These are phyloP conservation scores for Boletus coccyginus DNA, from an alignment of 768 basidiomycete species.

Conservation along the genomic window DNA sequence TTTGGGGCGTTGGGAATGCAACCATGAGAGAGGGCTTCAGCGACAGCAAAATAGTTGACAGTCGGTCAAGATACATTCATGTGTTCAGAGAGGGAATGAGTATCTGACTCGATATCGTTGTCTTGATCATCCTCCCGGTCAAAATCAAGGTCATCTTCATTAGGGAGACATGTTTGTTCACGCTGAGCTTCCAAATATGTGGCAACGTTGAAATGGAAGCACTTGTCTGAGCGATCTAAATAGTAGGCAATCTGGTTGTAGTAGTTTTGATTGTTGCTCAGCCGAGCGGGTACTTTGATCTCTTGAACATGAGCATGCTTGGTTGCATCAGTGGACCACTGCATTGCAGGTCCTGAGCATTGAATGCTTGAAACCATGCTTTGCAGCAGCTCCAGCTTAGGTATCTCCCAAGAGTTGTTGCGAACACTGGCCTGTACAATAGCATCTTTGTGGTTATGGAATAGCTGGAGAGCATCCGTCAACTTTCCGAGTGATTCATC, in stretches of 20 bases:
- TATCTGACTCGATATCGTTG: neutral
- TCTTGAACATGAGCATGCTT: neutral
- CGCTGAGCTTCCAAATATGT: neutral
- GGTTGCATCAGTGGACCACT: neutral
- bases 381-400: slow-evolving; percentile 1
- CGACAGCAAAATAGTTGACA: neutral
- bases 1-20: neutral
- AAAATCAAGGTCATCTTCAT: neutral
- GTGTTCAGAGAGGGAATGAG: neutral
- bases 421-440: slow-evolving; percentile 24
- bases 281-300: neutral
- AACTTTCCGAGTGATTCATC: neutral
- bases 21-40: neutral
- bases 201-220: neutral
- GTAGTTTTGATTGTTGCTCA: neutral
- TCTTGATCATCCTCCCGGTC: neutral
- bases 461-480: slow-evolving; percentile 23
- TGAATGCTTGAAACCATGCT: neutral
- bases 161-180: neutral
- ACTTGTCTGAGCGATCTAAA: neutral
- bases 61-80: neutral
- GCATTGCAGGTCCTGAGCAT: neutral
- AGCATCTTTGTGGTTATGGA: slow-evolving; percentile 37
- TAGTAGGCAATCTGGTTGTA: neutral
- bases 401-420: neutral